Evolutionary conservation across 148 eudicot species (phyloP).

Genomic region (Arctostaphylos glauca): DNA sequence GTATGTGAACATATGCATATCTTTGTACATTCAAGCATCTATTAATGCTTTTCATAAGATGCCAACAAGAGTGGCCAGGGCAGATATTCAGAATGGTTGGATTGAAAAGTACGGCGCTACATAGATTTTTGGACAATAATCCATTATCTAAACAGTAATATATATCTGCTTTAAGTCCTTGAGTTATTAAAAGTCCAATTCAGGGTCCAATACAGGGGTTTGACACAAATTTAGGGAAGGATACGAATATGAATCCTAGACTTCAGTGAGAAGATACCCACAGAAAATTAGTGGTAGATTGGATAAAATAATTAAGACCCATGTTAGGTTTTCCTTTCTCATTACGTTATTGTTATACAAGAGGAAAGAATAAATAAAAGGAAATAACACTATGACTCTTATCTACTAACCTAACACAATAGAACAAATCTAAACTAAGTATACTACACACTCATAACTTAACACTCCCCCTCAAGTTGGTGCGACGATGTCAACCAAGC

Average conservation of each 20-base stretch:
- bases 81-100: not conserved
- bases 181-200: not conserved
- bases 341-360: too few species aligned
- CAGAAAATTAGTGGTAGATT: not conserved
- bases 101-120: not conserved
- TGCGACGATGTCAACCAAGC: too few species aligned
- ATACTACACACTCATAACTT: too few species aligned
- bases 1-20: not conserved
- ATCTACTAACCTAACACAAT: too few species aligned
- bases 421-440: too few species aligned
- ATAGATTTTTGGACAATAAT: not conserved
- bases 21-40: not conserved
- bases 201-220: not conserved
- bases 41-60: not conserved
- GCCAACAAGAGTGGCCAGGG: not conserved
- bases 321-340: too few species aligned
- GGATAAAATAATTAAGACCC: too few species aligned
- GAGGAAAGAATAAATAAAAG: too few species aligned
- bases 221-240: not conserved
- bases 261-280: conserved; percentile 1
- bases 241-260: not conserved
- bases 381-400: too few species aligned
- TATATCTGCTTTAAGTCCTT: not conserved
- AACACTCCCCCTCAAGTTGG: too few species aligned
- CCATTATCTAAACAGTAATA: not conserved